These are phyloP conservation scores for Suillus discolor DNA, from an alignment of 768 basidiomycete genomes.

Conservation along the genomic window DNA sequence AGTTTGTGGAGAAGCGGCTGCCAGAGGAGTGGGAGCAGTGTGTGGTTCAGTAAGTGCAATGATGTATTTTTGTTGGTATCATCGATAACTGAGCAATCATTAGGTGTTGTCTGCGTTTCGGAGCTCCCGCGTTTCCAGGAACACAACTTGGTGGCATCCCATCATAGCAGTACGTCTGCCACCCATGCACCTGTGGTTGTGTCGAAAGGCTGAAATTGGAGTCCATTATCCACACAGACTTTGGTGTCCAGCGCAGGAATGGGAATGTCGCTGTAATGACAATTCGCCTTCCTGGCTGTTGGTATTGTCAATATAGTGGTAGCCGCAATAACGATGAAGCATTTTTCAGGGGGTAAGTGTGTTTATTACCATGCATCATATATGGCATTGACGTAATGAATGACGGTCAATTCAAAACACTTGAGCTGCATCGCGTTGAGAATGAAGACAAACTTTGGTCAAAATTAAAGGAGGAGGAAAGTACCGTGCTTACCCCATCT, in stretches of 20 bases:
- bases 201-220: conserved; percentile 36
- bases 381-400: not conserved
- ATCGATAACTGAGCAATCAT: no score
- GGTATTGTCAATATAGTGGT: no score
- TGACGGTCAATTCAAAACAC: conserved; percentile 18
- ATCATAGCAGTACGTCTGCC: conserved; percentile 13
- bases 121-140: no score
- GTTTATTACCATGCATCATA: not conserved
- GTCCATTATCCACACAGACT: conserved; percentile 37
- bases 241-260: conserved; percentile 17
- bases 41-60: no score
- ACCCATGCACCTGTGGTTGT: conserved; percentile 15
- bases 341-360: no score
- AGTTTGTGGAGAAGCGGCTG: conserved; percentile 59
- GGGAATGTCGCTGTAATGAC: conserved; percentile 15
- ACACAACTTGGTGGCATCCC: conserved; percentile 22
- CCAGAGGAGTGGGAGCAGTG: conserved; percentile 40
- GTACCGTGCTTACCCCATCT: not conserved
- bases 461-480: conserved; percentile 26
- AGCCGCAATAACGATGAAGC: no score
- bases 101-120: no score
- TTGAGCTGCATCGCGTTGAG: no score
- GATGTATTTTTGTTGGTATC: no score
- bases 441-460: conserved; percentile 26
- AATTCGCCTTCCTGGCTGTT: no score